Evolutionary conservation across 2,329 filamentous ascomycete species (phyloP), one percentile per base, ranked within the genome.

Genomic region (Phaeosphaeria sp.): DNA sequence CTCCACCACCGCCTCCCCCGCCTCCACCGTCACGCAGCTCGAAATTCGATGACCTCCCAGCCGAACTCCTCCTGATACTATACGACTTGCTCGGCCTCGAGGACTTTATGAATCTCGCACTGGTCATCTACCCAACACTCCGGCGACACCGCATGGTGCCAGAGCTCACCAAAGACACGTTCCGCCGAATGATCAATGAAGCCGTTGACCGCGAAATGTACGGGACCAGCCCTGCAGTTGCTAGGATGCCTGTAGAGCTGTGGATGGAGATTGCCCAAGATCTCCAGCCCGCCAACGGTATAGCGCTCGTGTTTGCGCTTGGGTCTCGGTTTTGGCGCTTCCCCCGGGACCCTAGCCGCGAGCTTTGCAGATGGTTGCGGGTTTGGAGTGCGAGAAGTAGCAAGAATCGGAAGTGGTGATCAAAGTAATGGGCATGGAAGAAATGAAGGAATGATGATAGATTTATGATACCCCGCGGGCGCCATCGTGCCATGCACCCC

Each of bases 51-150:
- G 55, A 62, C 17, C 75, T 84, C 6, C 82, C 82, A 2, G 69
- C 76, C 2, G 82, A 84, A 65, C 74, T 84, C 2, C 71, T 83
- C 18, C 70, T 83, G 20, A 74, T 77, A 43, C 80, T 84, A 17
- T 74, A 82, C 56, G 65, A 77, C 18, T 73, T 74, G 20, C 71
- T 83, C 5, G 67, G 74, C 22, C 69, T 77, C 5, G 70, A 77
- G 8, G 72, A 79, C 6, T 80, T 79, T 54, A 76, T 82, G 65
- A 78, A 77, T 33, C 77, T 84, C 49, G 79, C 78, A 2, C 75
- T 84, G 33, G 80, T 80, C 48, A 75, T 79, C 43, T 83, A 82
- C 60, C 77, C 78, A 5, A 70, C 79, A 3, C 71, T 84, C 6
- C 72, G 74, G 50, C 68, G 69, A 15, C 76, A 78, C 46, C 74